Conservation (phyloP, 1,139 yeast genomes). For the Debaryomyces subglobosus region DNA sequence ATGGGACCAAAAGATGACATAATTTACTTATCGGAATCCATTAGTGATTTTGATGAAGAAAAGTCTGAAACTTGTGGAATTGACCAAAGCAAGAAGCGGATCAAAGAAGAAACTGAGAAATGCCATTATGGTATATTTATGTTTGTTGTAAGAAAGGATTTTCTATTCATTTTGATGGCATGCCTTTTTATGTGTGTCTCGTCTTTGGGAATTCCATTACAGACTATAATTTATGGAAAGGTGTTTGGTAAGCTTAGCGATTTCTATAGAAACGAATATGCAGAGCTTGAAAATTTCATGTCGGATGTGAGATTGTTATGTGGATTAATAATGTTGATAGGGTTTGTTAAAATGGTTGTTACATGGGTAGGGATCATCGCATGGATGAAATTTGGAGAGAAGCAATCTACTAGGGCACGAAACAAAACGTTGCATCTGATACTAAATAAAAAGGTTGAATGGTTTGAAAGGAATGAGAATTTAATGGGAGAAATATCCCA, state of each 20-base stretch:
- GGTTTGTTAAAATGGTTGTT: conserved; percentile 52
- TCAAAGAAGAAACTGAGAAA: not conserved
- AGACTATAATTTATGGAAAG: conserved; percentile 67
- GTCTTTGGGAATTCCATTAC: conserved; percentile 61
- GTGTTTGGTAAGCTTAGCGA: conserved; percentile 56
- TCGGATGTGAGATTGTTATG: conserved; percentile 49
- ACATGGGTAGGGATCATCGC: conserved; percentile 58
- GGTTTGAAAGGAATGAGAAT: conserved; percentile 63
- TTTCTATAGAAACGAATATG: conserved; percentile 33
- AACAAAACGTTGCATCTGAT: conserved; percentile 38
- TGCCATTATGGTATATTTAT: conserved; percentile 24
- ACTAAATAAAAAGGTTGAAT: conserved; percentile 41
- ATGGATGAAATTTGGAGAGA: conserved; percentile 78
- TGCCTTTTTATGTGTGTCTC: conserved; percentile 32
- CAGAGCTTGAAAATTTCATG: conserved; percentile 36
- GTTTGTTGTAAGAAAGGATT: conserved; percentile 29
- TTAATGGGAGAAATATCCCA: conserved; percentile 68
- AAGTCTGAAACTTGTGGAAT: conserved; percentile 6
- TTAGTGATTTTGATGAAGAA: conserved; percentile 11
- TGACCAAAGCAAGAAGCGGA: not conserved
- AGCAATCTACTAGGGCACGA: conserved; percentile 65
- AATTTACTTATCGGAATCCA: conserved; percentile 3
- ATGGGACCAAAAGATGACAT: not conserved
- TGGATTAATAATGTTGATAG: conserved; percentile 59
- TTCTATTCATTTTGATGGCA: conserved; percentile 25